These are phyloP conservation scores for Euphorbia corollata DNA, from an alignment of 441 rosid species.

Conservation along the genomic window DNA sequence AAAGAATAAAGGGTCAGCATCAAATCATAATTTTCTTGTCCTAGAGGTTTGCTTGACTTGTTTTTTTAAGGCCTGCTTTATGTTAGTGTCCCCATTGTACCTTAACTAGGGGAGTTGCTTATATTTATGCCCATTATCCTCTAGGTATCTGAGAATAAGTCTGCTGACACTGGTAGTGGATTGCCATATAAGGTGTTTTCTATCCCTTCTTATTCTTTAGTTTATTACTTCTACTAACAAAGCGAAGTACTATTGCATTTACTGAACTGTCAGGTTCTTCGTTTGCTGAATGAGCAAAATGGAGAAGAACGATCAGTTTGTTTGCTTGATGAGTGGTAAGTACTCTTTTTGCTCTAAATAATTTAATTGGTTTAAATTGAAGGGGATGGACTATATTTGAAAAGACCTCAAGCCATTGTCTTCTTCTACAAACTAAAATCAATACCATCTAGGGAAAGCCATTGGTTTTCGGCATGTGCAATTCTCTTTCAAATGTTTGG, in stretches of 20 bases:
- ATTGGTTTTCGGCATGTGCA: background rate
- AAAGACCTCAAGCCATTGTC: background rate
- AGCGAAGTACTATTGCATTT: constrained; percentile 20
- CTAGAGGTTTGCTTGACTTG: constrained; percentile 54
- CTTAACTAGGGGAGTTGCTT: constrained; percentile 17
- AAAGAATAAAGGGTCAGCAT: constrained; percentile 25
- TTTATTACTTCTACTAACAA: constrained; percentile 19
- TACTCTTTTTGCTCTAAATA: background rate
- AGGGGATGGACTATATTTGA: background rate
- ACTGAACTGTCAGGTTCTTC: constrained; percentile 66
- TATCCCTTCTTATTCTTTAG: constrained; percentile 10
- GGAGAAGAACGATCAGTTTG: constrained; percentile 73
- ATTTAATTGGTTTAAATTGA: background rate
- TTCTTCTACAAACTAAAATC: background rate
- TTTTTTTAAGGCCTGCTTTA: background rate
- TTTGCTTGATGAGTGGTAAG: constrained; percentile 86
- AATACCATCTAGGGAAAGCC: too few relatives aligned
- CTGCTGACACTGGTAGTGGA: constrained; percentile 34
- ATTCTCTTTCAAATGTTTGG: background rate
- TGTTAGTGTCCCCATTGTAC: constrained; percentile 5
- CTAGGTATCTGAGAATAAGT: constrained; percentile 67
- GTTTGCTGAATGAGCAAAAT: constrained; percentile 74
- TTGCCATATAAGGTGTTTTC: constrained; percentile 61
- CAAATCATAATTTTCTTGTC: constrained; percentile 59
- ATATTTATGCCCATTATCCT: constrained; percentile 14